Evolutionary conservation across 2,329 filamentous ascomycete species (phyloP).

Genomic region (Cladophialophora immunda): DNA sequence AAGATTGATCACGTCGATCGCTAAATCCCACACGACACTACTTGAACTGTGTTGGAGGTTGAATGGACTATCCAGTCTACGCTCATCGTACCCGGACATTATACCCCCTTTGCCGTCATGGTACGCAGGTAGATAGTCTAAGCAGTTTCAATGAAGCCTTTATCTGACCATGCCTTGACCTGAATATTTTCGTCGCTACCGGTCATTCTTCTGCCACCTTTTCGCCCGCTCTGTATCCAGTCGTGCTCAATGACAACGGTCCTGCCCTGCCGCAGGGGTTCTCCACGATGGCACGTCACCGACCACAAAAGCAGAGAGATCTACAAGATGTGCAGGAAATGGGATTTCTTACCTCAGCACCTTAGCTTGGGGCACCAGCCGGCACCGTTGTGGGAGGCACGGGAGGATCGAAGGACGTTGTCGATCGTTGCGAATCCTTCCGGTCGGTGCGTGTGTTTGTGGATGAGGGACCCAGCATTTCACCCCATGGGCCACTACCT

Average conservation of each 20-base stretch:
- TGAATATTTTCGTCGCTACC: too few species aligned
- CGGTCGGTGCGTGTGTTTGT: too few species aligned
- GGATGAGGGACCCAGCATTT: too few species aligned
- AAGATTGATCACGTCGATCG: neutral
- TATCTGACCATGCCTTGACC: neutral
- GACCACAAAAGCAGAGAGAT: neutral
- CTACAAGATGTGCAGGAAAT: neutral
- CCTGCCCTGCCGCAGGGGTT: too few species aligned
- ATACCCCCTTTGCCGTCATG: constrained; percentile 12
- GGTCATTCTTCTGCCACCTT: neutral
- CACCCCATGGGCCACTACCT: too few species aligned
- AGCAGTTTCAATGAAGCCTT: neutral
- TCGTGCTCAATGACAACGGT: too few species aligned
- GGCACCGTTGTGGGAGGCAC: too few species aligned
- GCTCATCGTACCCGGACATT: neutral
- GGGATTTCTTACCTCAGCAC: constrained; percentile 11
- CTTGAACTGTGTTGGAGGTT: neutral
- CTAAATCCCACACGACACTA: neutral
- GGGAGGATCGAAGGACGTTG: too few species aligned
- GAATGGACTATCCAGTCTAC: neutral
- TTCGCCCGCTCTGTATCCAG: too few species aligned
- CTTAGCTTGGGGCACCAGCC: too few species aligned
- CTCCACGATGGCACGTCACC: neutral
- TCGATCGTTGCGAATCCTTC: too few species aligned
- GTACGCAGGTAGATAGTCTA: neutral